phyloP scores from a whole-genome alignment of 1,284 basidiomycete species.

The Cutaneotrichosporon daszewskae region DNA sequence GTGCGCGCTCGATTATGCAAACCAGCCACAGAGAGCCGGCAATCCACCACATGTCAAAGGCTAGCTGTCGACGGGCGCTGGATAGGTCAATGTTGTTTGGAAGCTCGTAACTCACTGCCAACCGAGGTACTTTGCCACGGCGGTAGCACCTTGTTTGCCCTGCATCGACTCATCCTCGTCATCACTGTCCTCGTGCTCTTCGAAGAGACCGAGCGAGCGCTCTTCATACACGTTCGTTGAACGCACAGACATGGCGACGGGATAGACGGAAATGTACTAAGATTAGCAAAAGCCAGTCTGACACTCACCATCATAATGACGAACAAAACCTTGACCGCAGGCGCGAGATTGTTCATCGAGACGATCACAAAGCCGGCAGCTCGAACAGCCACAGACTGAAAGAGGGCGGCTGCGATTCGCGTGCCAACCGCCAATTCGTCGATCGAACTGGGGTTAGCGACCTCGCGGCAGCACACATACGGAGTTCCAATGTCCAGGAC shows the following conservation, averaged over 20 bases:
- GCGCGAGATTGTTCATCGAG: conserved; percentile 63
- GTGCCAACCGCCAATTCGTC: conserved; percentile 64
- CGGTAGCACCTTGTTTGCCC: conserved; percentile 40
- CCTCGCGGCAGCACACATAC: conserved; percentile 26
- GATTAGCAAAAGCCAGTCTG: neutral
- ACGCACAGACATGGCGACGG: conserved; percentile 67
- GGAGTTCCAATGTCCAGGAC: conserved; percentile 80
- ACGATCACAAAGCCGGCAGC: conserved; percentile 83
- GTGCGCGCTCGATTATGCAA: conserved; percentile 74
- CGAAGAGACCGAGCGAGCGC: conserved; percentile 70
- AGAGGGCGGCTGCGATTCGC: conserved; percentile 59
- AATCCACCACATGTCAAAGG: conserved; percentile 92
- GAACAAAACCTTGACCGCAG: conserved; percentile 70
- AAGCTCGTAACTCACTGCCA: conserved; percentile 36
- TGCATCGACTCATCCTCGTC: conserved; percentile 44
- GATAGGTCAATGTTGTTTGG: no score
- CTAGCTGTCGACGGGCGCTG: conserved; percentile 70
- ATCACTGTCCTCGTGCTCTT: conserved; percentile 51
- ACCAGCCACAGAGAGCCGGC: conserved; percentile 69
- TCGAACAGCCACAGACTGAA: conserved; percentile 71
- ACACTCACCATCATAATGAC: conserved; percentile 50
- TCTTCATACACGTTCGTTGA: conserved; percentile 99
- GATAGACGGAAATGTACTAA: conserved; percentile 50
- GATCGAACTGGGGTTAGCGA: no score
- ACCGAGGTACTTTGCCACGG: conserved; percentile 47